Base-by-base conservation (phyloP, 441 rosid genomes). In the Gossypium davidsonii region DNA sequence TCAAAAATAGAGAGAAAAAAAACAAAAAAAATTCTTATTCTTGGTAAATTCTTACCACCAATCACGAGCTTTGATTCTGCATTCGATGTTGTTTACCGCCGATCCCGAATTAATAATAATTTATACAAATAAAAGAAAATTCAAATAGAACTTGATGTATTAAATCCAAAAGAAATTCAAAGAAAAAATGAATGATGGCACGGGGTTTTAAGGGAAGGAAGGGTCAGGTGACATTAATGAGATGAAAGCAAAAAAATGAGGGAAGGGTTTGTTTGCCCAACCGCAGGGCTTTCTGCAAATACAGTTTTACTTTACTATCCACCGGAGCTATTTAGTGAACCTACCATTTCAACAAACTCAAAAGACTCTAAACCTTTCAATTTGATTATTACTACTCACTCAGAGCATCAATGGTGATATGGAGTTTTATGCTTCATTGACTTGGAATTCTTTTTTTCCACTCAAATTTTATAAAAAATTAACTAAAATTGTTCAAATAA, bases 31-130 rank as follows among this genome's bases (percentile, higher is more conserved):
- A 48, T 44, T 26, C 49, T 63, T 20, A 59, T 67, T 26, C 61
- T 60, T 69, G 48, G 64, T 71, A 79, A 82, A 86, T 77, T 75
- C 85, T 79, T 67, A 80, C 83, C 86, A 73, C 83, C 80, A 86
- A 81, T 84, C 82, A 84, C 84, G 82, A 83, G 84, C 81, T 81
- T 80, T 15, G 83, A 81, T 82, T 81, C 86, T 71, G 63, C 26
- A 59, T 67, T 75, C 81, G 75, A 76, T 17, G 69, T 21, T 72
- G 72, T 12, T 70, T 63, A 59, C 56, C 28, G 63, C 73, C 67
- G 76, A 75, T 58, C 73, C 46, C 18, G 42, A 34, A 70, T 31
- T 28, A 68, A 56, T n/a, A 25, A 15, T 4, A 56, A 56, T 20
- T 56, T 17, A 72, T 49, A 1, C 67, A 46, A 3, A 62, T 34